A percentile compares a stretch with the other conserved stretches of the same genome.
Conservation (phyloP, 768 basidiomycete species). For the Suillus placidus region DNA sequence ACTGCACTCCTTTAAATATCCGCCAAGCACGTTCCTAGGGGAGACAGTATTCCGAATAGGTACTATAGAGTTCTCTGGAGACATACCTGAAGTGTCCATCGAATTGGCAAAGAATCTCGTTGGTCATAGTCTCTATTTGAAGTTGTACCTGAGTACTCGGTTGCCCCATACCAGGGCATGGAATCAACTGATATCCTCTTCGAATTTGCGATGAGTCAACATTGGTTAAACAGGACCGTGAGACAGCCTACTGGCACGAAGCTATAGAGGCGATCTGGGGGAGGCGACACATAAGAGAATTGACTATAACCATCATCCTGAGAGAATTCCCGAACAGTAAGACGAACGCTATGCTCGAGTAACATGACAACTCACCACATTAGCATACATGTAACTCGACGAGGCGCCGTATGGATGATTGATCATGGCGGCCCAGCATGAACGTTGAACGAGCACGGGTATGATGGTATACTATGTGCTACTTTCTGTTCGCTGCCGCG, state of each 20-base stretch:
- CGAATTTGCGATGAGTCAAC: not conserved
- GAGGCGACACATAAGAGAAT: not conserved
- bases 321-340: not conserved
- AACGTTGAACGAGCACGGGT: not conserved
- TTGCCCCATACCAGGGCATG: slow-evolving; percentile 9
- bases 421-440: slow-evolving; percentile 22
- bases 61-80: not conserved
- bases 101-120: slow-evolving; percentile 15
- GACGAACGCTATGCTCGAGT: not conserved
- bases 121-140: slow-evolving; percentile 9
- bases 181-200: slow-evolving; percentile 34
- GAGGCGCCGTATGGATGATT: slow-evolving; percentile 34
- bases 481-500: not conserved
- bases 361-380: slow-evolving; percentile 18
- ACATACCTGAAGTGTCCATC: slow-evolving; percentile 21
- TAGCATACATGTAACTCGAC: slow-evolving; percentile 30
- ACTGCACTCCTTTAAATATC: slow-evolving; percentile 16
- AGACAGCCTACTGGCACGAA: slow-evolving; percentile 30
- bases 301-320: slow-evolving; percentile 16
- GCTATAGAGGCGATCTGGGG: slow-evolving; percentile 27
- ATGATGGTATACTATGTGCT: not conserved
- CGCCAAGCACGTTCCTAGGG: slow-evolving; percentile 24
- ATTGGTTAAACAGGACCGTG: not conserved
- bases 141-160: slow-evolving; percentile 9
- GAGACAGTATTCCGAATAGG: not conserved